phyloP scores from a whole-genome alignment of 2,329 filamentous ascomycete genomes.

The Eurotiales sp. region DNA sequence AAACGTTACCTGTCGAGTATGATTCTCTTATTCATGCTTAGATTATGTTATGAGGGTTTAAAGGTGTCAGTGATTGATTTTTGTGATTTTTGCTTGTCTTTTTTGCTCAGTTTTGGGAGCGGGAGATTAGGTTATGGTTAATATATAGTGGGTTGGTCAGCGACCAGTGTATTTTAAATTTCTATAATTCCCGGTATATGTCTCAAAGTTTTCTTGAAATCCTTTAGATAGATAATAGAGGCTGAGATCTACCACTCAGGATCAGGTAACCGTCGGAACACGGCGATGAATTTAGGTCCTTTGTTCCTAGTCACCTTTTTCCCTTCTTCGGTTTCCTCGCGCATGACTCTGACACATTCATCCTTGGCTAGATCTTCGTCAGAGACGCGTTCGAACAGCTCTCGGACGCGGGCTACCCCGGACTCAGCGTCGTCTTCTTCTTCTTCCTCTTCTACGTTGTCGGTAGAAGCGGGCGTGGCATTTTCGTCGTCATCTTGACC shows the following conservation, averaged over 20 bases:
- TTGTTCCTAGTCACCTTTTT: slow-evolving; percentile 93
- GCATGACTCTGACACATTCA: slow-evolving; percentile 61
- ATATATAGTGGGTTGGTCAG: neutral
- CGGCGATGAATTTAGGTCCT: slow-evolving; percentile 84
- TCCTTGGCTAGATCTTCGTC: slow-evolving; percentile 53
- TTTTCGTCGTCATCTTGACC: slow-evolving; percentile 49
- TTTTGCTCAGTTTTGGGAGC: neutral
- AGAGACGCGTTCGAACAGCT: slow-evolving; percentile 70
- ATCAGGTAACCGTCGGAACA: slow-evolving; percentile 77
- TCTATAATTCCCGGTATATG: neutral
- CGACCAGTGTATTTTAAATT: neutral
- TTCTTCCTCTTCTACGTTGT: slow-evolving; percentile 78
- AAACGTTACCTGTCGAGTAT: slow-evolving; percentile 16
- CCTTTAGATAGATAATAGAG: neutral
- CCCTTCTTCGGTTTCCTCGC: slow-evolving; percentile 85
- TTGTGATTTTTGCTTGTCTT: neutral
- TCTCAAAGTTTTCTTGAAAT: neutral
- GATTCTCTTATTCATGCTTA: too few species aligned
- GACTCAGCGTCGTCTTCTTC: slow-evolving; percentile 65
- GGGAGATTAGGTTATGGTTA: neutral
- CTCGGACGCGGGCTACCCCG: slow-evolving; percentile 54
- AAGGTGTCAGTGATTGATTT: too few species aligned
- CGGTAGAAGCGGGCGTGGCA: slow-evolving; percentile 61
- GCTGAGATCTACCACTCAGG: slow-evolving; percentile 59
- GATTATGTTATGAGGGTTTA: too few species aligned